Evolutionary conservation across 2,329 filamentous ascomycete species (phyloP), one percentile per base, ranked within the genome.

Genomic region (Microdochium paspali): DNA sequence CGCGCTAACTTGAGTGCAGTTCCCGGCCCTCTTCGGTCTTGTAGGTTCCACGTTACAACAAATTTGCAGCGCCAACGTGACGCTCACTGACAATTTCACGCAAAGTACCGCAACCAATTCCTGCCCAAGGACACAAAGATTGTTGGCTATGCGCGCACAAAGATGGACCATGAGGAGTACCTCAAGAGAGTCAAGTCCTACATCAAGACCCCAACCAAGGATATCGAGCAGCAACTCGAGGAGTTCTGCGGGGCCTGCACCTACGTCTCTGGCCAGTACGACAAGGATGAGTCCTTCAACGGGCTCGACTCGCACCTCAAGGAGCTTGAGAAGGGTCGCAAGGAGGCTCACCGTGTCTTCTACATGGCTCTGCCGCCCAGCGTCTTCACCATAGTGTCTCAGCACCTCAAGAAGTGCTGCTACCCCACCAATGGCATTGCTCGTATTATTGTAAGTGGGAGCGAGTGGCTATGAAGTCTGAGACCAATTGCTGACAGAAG

Each of bases 351-450:
- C 73, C 82, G 93, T 59, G 79, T 98, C 59, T 98, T 98, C 76
- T 98, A 98, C 80, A 98, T 98, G 93, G 93, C 93, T 7, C 79
- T 98, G 26, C 93, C 93, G 5, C 93, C 93, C 44, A 96, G 90
- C 59, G 93, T 98, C 63, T 98, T 98, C 77, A 97, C 89, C 58
- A 89, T 91, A 51, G 93, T 98, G 54, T 97, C 91, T 3, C 88
- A 97, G 70, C 91, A 97, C 67, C 72, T 98, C 59, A 98, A 97
- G 82, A 85, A 83, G 68, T 95, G 91, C 76, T 95, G 90, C 78
- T 98, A 98, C 67, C 93, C 93, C 24, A 80, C 80, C 62, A 87
- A 81, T 53, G 93, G 93, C 54, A 88, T 97, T 68, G 85, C 90
- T 51, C 86, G 93, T 56, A 88, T 98, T 60, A 95, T 98, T 71